These are phyloP conservation scores for Candida maesae DNA, from an alignment of 805 yeast genomes.

Conservation along the genomic window DNA sequence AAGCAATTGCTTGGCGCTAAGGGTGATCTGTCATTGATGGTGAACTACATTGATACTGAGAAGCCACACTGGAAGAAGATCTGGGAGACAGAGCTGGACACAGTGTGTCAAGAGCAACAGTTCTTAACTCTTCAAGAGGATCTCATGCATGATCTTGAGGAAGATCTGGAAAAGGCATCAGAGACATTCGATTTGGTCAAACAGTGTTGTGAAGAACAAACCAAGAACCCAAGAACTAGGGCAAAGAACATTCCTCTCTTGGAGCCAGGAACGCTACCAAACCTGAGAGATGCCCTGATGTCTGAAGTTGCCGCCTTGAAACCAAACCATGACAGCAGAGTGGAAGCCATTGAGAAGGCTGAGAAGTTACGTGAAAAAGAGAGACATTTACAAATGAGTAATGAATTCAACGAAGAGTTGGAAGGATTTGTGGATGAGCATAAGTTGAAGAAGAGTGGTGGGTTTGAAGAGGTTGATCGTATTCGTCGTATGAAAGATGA, in stretches of 20 bases:
- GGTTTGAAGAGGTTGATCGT: conserved; percentile 82
- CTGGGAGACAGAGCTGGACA: conserved; percentile 89
- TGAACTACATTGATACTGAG: conserved; percentile 61
- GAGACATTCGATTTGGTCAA: conserved; percentile 83
- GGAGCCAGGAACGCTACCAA: conserved; percentile 60
- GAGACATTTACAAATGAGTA: conserved; percentile 48
- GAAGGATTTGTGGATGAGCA: conserved; percentile 79
- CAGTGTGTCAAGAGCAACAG: conserved; percentile 91
- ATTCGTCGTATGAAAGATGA: conserved; percentile 63
- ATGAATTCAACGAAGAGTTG: conserved; percentile 79
- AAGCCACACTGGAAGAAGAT: conserved; percentile 83
- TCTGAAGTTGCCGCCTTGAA: conserved; percentile 71
- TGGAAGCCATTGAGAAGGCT: conserved; percentile 86
- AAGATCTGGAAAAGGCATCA: conserved; percentile 73
- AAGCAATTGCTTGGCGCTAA: conserved; percentile 64
- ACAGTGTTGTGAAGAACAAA: conserved; percentile 75
- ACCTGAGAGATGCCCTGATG: conserved; percentile 71
- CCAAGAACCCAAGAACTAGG: conserved; percentile 49
- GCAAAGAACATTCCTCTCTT: conserved; percentile 41
- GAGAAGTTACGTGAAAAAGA: conserved; percentile 77
- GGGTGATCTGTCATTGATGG: conserved; percentile 47
- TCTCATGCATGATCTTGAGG: conserved; percentile 69
- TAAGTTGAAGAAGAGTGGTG: conserved; percentile 78
- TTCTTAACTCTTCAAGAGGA: conserved; percentile 88
- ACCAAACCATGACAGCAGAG: conserved; percentile 81